These are phyloP conservation scores for Punica granatum DNA, from an alignment of 345 rosid species.

Conservation along the genomic window DNA sequence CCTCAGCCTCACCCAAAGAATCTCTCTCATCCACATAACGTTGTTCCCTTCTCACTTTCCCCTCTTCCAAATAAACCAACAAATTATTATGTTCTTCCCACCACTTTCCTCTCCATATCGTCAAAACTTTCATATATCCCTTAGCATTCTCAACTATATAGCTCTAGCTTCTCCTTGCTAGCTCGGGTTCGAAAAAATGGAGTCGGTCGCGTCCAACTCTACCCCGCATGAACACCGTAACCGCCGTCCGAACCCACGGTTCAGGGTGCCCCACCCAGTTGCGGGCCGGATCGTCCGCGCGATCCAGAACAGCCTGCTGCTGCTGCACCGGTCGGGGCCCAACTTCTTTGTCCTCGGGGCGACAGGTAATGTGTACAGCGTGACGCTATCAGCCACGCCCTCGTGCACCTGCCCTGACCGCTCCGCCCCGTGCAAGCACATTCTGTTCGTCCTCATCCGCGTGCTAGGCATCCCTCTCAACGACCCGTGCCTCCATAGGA, in stretches of 20 bases:
- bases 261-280: constrained; percentile 36
- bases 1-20: constrained; percentile 34
- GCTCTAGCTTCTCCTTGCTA: background rate
- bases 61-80: constrained; percentile 2
- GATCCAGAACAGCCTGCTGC: constrained; percentile 51
- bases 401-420: constrained; percentile 87
- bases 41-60: background rate
- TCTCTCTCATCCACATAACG: constrained; percentile 13
- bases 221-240: constrained; percentile 10
- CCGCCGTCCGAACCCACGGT: constrained; percentile 12
- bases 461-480: constrained; percentile 60
- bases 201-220: constrained; percentile 38
- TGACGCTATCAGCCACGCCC: constrained; percentile 44
- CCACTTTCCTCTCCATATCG: background rate
- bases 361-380: constrained; percentile 82
- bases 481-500: constrained; percentile 51
- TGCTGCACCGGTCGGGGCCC: constrained; percentile 54
- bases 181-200: constrained; percentile 28
- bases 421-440: constrained; percentile 79
- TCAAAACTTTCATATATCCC: background rate
- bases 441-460: constrained; percentile 60
- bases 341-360: constrained; percentile 72
- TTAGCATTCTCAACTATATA: background rate
- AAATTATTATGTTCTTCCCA: background rate
- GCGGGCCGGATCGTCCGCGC: constrained; percentile 63